Conservation (phyloP, 352 stramenopile genomes). For the Phytopythium vexans region DNA sequence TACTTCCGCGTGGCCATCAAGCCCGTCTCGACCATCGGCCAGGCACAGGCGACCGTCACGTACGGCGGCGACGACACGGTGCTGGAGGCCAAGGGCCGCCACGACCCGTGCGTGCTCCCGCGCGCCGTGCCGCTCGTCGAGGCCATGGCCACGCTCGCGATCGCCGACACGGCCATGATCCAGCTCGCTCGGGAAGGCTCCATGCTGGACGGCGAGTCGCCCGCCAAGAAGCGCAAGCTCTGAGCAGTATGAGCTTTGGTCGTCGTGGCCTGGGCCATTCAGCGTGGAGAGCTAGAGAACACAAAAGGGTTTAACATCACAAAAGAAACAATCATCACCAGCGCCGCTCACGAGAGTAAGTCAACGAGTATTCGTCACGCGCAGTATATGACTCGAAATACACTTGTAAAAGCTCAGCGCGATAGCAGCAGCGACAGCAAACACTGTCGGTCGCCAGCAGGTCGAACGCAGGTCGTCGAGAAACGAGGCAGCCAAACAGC, state of each 20-base stretch:
- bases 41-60: slow-evolving; percentile 92
- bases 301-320: background rate
- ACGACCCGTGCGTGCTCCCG: slow-evolving; percentile 98
- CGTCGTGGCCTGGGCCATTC: too few species aligned
- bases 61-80: slow-evolving; percentile 95
- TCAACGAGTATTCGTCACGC: too few species aligned
- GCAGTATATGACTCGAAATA: too few species aligned
- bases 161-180: slow-evolving; percentile 96
- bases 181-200: slow-evolving; percentile 89
- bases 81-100: slow-evolving; percentile 95
- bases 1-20: slow-evolving; percentile 99
- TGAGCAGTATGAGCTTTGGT: too few species aligned
- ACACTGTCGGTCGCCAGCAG: too few species aligned
- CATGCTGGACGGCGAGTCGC: slow-evolving; percentile 37
- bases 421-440: too few species aligned
- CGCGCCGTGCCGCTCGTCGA: slow-evolving; percentile 97
- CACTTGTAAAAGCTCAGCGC: too few species aligned
- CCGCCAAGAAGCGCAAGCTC: slow-evolving; percentile 65
- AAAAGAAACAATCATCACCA: too few species aligned
- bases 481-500: too few species aligned
- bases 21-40: slow-evolving; percentile 97
- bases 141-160: slow-evolving; percentile 95
- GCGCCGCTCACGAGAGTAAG: too few species aligned
- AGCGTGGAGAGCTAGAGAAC: slow-evolving; percentile 1
- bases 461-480: too few species aligned